A percentile compares a stretch with the other conserved stretches of the same genome.
Evolutionary conservation across 176 grass and related monocot genomes (phyloP).

Genomic region (bread wheat (Triticum aestivum)): IWGSC_CS_RefSeq_v2.1 NC_057800.1:638295265-638295764

Average conservation of each 20-base stretch:
- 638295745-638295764: neutral
- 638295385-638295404: slow-evolving; percentile 67
- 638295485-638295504: neutral
- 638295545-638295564: neutral
- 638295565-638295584: slow-evolving; percentile 68
- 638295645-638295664: slow-evolving; percentile 91
- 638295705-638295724: neutral
- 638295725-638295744: neutral
- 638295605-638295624: slow-evolving; percentile 95
- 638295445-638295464: slow-evolving; percentile 95
- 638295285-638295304: slow-evolving; percentile 82
- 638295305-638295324: neutral
- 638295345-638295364: neutral
- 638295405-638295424: slow-evolving; percentile 57
- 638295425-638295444: slow-evolving; percentile 85
- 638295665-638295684: slow-evolving; percentile 91
- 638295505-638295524: neutral
- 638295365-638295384: neutral
- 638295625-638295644: slow-evolving; percentile 94
- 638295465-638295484: slow-evolving; percentile 58
- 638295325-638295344: neutral
- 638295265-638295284: slow-evolving; percentile 97
- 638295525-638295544: neutral
- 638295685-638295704: slow-evolving; percentile 81
- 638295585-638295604: slow-evolving; percentile 97